phyloP scores from a whole-genome alignment of 176 grass and related monocot species.

The Oryza longistaminata region DNA sequence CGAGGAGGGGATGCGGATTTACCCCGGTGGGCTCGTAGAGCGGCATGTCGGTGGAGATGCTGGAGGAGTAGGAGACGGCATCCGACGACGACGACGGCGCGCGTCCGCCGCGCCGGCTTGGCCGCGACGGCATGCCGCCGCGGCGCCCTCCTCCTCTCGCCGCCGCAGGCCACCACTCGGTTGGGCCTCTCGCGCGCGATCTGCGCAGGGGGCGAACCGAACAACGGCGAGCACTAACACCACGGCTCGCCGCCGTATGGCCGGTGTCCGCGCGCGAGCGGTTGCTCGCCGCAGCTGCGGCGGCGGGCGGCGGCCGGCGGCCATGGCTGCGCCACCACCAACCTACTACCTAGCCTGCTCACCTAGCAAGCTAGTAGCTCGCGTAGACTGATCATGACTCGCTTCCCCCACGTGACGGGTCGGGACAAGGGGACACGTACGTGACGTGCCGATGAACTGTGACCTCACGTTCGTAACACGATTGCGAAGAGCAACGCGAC shows the following conservation, averaged over 20 bases:
- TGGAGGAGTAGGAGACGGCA: constrained; percentile 62
- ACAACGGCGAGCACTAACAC: background rate
- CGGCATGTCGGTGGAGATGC: constrained; percentile 69
- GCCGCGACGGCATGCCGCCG: background rate
- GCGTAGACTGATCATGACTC: background rate
- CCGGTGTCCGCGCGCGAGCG: background rate
- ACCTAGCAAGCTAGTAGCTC: constrained; percentile 1
- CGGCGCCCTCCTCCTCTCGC: background rate
- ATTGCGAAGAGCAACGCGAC: background rate
- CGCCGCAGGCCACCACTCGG: too few species aligned
- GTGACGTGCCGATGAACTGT: background rate
- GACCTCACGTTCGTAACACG: background rate
- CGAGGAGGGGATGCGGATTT: constrained; percentile 9
- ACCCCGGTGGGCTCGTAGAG: constrained; percentile 68
- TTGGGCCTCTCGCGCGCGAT: background rate
- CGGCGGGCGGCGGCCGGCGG: background rate
- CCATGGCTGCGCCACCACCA: background rate
- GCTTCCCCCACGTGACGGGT: background rate
- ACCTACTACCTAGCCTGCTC: background rate
- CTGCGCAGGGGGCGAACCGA: background rate
- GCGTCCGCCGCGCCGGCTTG: constrained; percentile 30
- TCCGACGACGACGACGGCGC: constrained; percentile 37
- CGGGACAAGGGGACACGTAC: background rate
- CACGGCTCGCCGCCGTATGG: background rate
- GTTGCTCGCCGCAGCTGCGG: background rate